Evolutionary conservation across 495 filamentous ascomycete species (phyloP), one percentile per base, ranked within the genome.

Genomic region (Cercophora samala): DNA sequence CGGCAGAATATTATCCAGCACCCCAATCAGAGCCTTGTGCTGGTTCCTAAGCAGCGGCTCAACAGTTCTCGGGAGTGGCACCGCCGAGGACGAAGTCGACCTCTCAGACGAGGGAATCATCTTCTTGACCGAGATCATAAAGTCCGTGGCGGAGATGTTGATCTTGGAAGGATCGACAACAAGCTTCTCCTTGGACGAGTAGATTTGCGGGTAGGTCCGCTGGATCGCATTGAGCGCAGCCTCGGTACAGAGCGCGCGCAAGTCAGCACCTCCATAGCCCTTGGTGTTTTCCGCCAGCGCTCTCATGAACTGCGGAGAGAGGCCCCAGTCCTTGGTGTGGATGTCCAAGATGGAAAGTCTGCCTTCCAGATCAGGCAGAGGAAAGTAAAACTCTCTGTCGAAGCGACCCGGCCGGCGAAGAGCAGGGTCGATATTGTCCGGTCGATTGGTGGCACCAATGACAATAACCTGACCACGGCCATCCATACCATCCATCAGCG

Each of bases 401-500:
- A 99, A 99, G 60, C 95, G 89, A 15, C 95, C 95, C 54, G 95
- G 96, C 61, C 95, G 89, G 70, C 95, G 90, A 22, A 99, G 85
- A 53, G 95, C 95, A 70, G 94, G 93, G 74, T 99, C 95, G 62
- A 99, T 93, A 55, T 93, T 94, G 79, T 97, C 96, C 23, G 95
- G 95, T 42, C 95, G 91, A 80, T 99, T 99, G 21, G 95, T 99
- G 37, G 95, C 95, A 69, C 95, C 95, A 72, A 99, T 98, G 37
- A 99, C 93, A 68, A 99, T 96, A 60, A 98, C 94, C 77, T 99
- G 95, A 51, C 95, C 95, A 72, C 95, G 90, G 58, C 93, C 94
- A 72, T 99, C 95, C 96, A 99, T 98, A 68, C 95, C 95, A 79
- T 99, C 95, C 95, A 99, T 99, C 70, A 99, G 80, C 15, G 95